A percentile compares a stretch with the other conserved stretches of the same genome.
phyloP scores from a whole-genome alignment of 768 basidiomycete species.

The Daedalea quercina region DNA sequence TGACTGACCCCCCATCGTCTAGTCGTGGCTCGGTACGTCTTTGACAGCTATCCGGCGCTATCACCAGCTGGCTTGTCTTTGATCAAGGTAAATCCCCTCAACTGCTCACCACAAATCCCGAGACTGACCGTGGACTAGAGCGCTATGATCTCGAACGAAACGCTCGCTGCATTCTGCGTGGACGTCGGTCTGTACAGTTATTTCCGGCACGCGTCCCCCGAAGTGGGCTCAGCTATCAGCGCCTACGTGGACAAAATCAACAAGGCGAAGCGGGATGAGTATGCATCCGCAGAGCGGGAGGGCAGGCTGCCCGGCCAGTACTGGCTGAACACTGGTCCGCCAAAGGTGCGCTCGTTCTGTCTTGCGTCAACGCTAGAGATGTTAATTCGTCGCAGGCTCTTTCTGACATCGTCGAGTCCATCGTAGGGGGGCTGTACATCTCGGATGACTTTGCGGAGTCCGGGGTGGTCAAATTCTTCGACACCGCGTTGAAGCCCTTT shows the following conservation, averaged over 20 bases:
- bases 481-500: constrained; percentile 66
- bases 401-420: constrained; percentile 75
- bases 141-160: constrained; percentile 81
- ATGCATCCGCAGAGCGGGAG: constrained; percentile 39
- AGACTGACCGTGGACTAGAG: constrained; percentile 35
- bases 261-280: constrained; percentile 40
- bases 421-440: constrained; percentile 74
- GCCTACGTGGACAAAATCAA: constrained; percentile 46
- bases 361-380: neutral
- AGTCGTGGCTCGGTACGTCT: constrained; percentile 77
- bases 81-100: constrained; percentile 48
- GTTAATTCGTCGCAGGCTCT: constrained; percentile 41
- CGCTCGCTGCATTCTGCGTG: constrained; percentile 72
- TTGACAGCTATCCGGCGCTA: constrained; percentile 50
- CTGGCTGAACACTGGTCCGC: constrained; percentile 72
- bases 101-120: neutral
- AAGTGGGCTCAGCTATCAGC: constrained; percentile 43
- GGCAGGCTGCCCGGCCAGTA: constrained; percentile 56
- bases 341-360: constrained; percentile 46
- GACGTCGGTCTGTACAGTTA: constrained; percentile 57
- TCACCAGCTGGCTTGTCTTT: constrained; percentile 75
- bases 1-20: constrained; percentile 3
- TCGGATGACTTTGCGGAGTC: constrained; percentile 61
- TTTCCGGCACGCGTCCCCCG: constrained; percentile 50
- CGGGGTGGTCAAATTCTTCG: constrained; percentile 61